Base-by-base conservation (phyloP, 2,329 filamentous ascomycete genomes). In the Atkinsonella texensis region DNA sequence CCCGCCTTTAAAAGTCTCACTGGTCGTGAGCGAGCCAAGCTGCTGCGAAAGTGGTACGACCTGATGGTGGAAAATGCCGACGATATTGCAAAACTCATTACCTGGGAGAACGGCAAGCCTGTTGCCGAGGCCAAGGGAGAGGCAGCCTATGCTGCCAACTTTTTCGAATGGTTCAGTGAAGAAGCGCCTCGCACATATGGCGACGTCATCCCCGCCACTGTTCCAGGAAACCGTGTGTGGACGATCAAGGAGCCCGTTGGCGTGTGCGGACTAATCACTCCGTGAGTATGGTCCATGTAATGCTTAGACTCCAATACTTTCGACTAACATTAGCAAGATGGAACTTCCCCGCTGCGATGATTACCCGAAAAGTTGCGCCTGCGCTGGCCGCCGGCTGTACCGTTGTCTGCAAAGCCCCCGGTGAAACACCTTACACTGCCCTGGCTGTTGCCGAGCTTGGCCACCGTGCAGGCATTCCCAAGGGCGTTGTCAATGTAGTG, bases 381-480 rank as follows among this genome's bases (percentile, higher is more conserved):
- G 87, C 86, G 9, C 75, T 97, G 52, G 93, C 93, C 17, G 90
- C 89, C n/a, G 93, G 93, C 53, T 97, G 91, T 71, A 95, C 91
- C 0, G 87, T 95, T 2, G 90, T 97, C 1, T 84, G 83, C 61
- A 98, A 98, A 68, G 85, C 89, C 15, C 90, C 91, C 1, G 84
- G 84, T 47, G 91, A 97, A 73, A 96, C 93, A 1, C 93, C 91
- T 0, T 93, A 91, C 65, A 95, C 90, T 23, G 83, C 89, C 0
- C 83, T 95, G 39, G 91, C 91, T 1, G 70, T 97, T 18, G 88
- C 88, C 1, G 90, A 95, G 69, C 79, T 97, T 40, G 88, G 85
- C 10, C 80, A 87, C 62, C 83, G 90, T 15, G 91, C 91, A 13
- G 91, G 93, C 15, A 85, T 97, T 32, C 91, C 93, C 41, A 84